Evolutionary conservation across 371 early-diverging fungal species (phyloP).

Genomic region (Syncephalastrum sp.): DNA sequence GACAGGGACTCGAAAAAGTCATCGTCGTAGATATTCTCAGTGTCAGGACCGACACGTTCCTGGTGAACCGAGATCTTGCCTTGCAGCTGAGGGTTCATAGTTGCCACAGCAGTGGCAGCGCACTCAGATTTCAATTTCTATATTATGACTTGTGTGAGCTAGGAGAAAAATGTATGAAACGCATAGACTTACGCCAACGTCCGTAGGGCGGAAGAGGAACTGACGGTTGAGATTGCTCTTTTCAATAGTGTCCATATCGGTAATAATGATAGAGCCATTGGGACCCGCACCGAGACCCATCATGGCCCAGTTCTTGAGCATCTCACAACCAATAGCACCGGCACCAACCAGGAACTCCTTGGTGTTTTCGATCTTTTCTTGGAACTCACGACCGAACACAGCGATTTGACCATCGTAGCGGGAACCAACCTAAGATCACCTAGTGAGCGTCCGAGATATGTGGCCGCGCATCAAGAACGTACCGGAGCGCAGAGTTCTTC

Average conservation of each 20-base stretch:
- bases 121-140: slow-evolving; percentile 92
- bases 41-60: slow-evolving; percentile 96
- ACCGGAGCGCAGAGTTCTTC: slow-evolving; percentile 76
- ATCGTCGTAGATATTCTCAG: slow-evolving; percentile 96
- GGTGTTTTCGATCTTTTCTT: slow-evolving; percentile 83
- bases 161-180: background rate
- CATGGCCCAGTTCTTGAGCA: slow-evolving; percentile 99
- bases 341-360: slow-evolving; percentile 98
- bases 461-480: slow-evolving; percentile 13
- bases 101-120: slow-evolving; percentile 89
- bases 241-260: slow-evolving; percentile 99
- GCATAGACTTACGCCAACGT: slow-evolving; percentile 73
- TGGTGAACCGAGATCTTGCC: slow-evolving; percentile 86
- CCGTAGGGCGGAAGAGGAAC: slow-evolving; percentile 93
- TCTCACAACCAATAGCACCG: slow-evolving; percentile 99
- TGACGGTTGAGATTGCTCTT: slow-evolving; percentile 98
- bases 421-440: slow-evolving; percentile 52
- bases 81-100: slow-evolving; percentile 90
- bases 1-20: slow-evolving; percentile 89
- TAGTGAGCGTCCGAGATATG: background rate
- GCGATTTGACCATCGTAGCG: slow-evolving; percentile 96
- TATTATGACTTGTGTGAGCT: background rate
- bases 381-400: slow-evolving; percentile 93
- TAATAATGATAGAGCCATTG: slow-evolving; percentile 86
- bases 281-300: slow-evolving; percentile 95